These are phyloP conservation scores for Stagonosporopsis chrysanthemi DNA, from an alignment of 2,329 filamentous ascomycete genomes.

Conservation along the genomic window DNA sequence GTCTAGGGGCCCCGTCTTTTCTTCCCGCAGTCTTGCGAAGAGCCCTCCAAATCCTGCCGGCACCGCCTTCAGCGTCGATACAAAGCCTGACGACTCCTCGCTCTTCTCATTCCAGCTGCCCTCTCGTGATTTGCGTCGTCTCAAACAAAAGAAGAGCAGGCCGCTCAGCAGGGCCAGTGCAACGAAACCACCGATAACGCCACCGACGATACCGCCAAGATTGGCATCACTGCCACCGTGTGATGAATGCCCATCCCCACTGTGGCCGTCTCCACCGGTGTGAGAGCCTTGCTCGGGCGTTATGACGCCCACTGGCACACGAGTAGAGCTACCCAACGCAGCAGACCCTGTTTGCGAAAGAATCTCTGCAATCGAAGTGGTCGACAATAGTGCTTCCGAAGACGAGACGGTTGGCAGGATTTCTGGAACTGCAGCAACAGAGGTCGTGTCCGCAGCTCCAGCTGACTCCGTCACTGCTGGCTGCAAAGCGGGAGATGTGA, in stretches of 20 bases:
- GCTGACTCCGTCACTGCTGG: conserved; percentile 9
- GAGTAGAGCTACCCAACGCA: conserved; percentile 25
- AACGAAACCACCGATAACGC: conserved; percentile 46
- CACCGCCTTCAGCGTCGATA: conserved; percentile 32
- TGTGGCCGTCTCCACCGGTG: conserved; percentile 22
- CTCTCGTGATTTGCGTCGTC: conserved; percentile 40
- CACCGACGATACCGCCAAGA: conserved; percentile 45
- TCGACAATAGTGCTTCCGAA: conserved; percentile 19
- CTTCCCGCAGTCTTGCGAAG: conserved; percentile 40
- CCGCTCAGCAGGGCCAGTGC: conserved; percentile 41
- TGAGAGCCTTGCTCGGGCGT: conserved; percentile 33
- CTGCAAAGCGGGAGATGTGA: conserved; percentile 14
- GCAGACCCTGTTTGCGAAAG: conserved; percentile 29
- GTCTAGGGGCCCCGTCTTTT: conserved; percentile 34
- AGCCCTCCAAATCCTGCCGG: conserved; percentile 32
- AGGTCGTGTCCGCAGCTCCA: conserved; percentile 10
- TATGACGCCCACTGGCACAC: conserved; percentile 41
- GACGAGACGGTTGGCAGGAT: conserved; percentile 20
- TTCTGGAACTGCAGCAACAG: conserved; percentile 23
- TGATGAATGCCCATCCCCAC: conserved; percentile 19
- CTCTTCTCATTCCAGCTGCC: conserved; percentile 30
- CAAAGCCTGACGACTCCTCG: conserved; percentile 16
- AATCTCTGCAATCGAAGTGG: conserved; percentile 21
- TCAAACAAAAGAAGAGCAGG: conserved; percentile 45
- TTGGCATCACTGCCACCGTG: conserved; percentile 18